Conservation (phyloP, 352 stramenopile genomes). For the Globisporangium emineosum region DNA sequence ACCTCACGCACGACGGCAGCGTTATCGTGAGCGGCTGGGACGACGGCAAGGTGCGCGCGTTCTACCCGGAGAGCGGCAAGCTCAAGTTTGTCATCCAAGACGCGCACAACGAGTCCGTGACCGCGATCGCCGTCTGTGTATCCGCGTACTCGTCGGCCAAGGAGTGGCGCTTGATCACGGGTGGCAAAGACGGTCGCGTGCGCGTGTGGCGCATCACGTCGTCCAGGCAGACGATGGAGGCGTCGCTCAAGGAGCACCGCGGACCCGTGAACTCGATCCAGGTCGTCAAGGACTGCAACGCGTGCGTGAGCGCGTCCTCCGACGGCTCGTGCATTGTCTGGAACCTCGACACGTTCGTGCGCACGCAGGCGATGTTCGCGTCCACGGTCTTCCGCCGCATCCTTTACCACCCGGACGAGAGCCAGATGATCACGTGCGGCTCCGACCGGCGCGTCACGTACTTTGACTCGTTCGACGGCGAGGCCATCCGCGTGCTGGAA, state of each 20-base stretch:
- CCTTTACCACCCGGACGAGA: conserved; percentile 96
- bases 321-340: conserved; percentile 95
- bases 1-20: conserved; percentile 84
- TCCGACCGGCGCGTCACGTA: conserved; percentile 96
- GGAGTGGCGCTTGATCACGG: conserved; percentile 92
- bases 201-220: conserved; percentile 92
- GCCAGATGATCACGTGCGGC: conserved; percentile 94
- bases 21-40: conserved; percentile 95
- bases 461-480: conserved; percentile 95
- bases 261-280: conserved; percentile 91
- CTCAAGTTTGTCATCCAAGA: conserved; percentile 97
- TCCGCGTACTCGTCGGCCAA: conserved; percentile 41
- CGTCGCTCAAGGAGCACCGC: conserved; percentile 95
- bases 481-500: conserved; percentile 93
- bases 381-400: conserved; percentile 93
- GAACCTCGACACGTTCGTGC: conserved; percentile 92
- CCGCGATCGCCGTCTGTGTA: conserved; percentile 88
- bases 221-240: conserved; percentile 93
- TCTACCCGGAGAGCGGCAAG: conserved; percentile 95
- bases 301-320: conserved; percentile 74
- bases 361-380: conserved; percentile 94
- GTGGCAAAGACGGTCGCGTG: conserved; percentile 92
- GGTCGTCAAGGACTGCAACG: conserved; percentile 66
- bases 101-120: conserved; percentile 94
- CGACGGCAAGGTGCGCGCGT: conserved; percentile 96